Evolutionary conservation across 495 filamentous ascomycete genomes (phyloP), one percentile per base, ranked within the genome.

Genomic region (Trichocladium uniseriatum): DNA sequence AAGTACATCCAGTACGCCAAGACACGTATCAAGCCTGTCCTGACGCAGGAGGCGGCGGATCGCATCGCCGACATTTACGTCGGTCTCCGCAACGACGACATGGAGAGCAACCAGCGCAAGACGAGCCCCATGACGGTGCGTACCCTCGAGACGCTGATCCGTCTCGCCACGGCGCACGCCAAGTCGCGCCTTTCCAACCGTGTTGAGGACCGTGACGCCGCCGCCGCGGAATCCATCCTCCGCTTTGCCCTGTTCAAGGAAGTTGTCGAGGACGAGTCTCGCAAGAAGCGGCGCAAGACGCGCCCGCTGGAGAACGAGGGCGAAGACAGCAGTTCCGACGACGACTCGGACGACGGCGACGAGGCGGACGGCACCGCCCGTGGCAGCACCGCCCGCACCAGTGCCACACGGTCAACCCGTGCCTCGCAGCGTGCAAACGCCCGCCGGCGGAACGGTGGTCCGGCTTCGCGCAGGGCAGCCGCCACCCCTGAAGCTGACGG

Each of bases 1-100:
- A 99, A 99, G 69, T 99, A 96, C 65, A 89, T 99, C 51, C 92
- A 99, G 63, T 99, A 99, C 65, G 90, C 94, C 56, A 97, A 97
- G 69, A 83, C 81, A 22, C 73, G 92, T 63, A 78, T 95, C 58
- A 91, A 89, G 79, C 92, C 92, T 5, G 73, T 94, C 20, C 69
- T 99, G 48, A 95, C 94, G 14, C 90, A 91, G 62, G 89, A 88
- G 22, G 92, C 94, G 9, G 86, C 89, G 34, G 86, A 95, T 57
- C 86, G 94, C 55, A 94, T 97, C 59, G 82, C 91, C 42, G 77
- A 85, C 14, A 86, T 89, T n/a, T 99, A 96, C 67, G 90, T 90
- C 21, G 85, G 86, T 18, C 79, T 99, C 8, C 79, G 92, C 41
- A 99, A 99, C 63, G 94, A 99, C 57, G 92, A 96, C 62, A 79